These are phyloP conservation scores for Aspergillus vadensis DNA, from an alignment of 2,329 filamentous ascomycete genomes.

Conservation along the genomic window DNA sequence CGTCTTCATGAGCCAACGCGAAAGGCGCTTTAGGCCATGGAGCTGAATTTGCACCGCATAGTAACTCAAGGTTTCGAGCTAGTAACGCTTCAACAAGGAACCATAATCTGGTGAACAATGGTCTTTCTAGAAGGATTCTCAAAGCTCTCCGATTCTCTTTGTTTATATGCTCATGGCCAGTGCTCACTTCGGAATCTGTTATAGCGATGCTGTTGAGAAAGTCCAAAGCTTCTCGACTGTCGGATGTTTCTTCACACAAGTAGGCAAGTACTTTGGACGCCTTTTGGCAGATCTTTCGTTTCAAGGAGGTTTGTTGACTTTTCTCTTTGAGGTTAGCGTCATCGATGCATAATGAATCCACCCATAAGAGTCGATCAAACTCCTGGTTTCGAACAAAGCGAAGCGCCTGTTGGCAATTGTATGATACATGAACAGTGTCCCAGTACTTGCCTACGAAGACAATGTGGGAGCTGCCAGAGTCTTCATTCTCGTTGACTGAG, in stretches of 20 bases:
- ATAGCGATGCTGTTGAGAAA: background rate
- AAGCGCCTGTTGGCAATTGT: background rate
- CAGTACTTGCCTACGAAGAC: slow-evolving; percentile 10
- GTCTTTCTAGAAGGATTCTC: background rate
- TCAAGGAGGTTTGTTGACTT: background rate
- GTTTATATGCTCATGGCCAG: background rate
- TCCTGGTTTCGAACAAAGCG: background rate
- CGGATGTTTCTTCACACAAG: background rate
- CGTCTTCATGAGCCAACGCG: background rate
- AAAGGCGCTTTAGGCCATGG: slow-evolving; percentile 1
- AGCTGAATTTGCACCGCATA: background rate
- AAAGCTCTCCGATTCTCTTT: background rate
- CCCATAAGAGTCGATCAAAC: background rate
- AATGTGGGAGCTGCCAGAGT: background rate
- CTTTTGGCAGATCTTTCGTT: background rate
- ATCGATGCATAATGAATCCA: slow-evolving; percentile 6
- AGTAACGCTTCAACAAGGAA: background rate
- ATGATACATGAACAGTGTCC: background rate
- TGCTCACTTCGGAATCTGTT: background rate
- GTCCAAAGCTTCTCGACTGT: background rate
- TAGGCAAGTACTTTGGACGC: slow-evolving; percentile 8
- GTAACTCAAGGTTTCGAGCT: background rate
- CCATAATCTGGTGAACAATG: slow-evolving; percentile 4
- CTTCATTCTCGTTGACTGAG: background rate
- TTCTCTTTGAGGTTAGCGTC: background rate